Percentiles rank a stretch among this genome's conserved stretches.
Conservation (phyloP, 495 filamentous ascomycete genomes). For the Neurospora pannonica region DNA sequence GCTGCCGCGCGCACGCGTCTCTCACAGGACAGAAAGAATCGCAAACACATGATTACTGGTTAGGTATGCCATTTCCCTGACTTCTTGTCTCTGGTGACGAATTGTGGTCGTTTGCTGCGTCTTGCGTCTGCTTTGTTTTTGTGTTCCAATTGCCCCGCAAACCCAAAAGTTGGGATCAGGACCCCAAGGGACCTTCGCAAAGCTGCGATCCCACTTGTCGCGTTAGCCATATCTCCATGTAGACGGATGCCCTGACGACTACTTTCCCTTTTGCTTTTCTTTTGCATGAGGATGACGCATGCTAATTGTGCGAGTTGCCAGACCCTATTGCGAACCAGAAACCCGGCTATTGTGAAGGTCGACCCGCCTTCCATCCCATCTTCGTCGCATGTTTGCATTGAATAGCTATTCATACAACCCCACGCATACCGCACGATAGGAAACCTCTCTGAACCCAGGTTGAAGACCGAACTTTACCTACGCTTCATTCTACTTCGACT, state of each 20-base stretch:
- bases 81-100: neutral
- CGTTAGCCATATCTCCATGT: neutral
- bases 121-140: slow-evolving; percentile 1
- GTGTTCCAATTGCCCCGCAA: slow-evolving; percentile 20
- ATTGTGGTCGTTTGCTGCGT: neutral
- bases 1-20: neutral
- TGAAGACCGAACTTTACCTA: neutral
- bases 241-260: neutral
- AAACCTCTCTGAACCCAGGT: neutral
- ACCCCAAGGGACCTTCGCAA: neutral
- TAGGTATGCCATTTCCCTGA: neutral
- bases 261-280: neutral
- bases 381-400: neutral
- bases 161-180: neutral
- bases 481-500: neutral
- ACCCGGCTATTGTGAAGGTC: neutral
- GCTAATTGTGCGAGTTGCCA: neutral
- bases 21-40: neutral
- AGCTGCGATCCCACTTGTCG: neutral
- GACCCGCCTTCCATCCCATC: neutral
- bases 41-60: neutral
- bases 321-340: neutral
- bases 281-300: neutral
- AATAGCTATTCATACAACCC: neutral
- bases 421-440: neutral